Conservation (phyloP, 106 monocot genomes). For the Dendrobium nobile region DNA sequence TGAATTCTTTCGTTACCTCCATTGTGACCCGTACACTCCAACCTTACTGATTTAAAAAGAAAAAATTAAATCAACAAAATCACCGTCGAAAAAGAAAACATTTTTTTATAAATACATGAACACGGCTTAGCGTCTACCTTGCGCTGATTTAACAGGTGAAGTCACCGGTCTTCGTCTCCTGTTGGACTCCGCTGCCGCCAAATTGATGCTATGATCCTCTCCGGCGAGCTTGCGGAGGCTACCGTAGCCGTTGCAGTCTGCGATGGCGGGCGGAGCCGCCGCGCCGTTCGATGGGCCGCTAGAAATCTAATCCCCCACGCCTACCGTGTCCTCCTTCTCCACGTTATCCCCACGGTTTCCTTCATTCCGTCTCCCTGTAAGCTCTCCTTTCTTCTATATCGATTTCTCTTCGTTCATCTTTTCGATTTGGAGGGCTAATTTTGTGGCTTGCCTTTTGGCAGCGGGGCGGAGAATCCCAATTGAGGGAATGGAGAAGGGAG, state of each 20-base stretch:
- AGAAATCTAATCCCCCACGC: conserved; percentile 25
- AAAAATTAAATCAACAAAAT: not conserved
- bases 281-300: conserved; percentile 37
- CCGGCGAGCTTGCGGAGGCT: not conserved
- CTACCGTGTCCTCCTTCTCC: conserved; percentile 36
- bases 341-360: conserved; percentile 45
- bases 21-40: too few relatives aligned
- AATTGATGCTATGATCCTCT: not conserved
- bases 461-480: conserved; percentile 33
- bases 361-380: conserved; percentile 28
- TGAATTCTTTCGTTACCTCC: too few relatives aligned
- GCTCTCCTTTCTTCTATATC: not conserved
- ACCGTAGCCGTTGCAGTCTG: conserved; percentile 28
- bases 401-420: not conserved
- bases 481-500: conserved; percentile 26
- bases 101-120: not conserved
- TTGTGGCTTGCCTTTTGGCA: not conserved
- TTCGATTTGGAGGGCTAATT: not conserved
- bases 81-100: not conserved
- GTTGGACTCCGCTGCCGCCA: not conserved
- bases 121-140: not conserved
- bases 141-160: not conserved
- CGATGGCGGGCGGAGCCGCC: conserved; percentile 25
- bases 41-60: too few relatives aligned
- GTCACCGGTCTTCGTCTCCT: not conserved